A percentile compares a stretch with the other conserved stretches of the same genome.
Evolutionary conservation across 2,329 filamentous ascomycete species (phyloP).

Genomic region (Colletotrichum sp.): DNA sequence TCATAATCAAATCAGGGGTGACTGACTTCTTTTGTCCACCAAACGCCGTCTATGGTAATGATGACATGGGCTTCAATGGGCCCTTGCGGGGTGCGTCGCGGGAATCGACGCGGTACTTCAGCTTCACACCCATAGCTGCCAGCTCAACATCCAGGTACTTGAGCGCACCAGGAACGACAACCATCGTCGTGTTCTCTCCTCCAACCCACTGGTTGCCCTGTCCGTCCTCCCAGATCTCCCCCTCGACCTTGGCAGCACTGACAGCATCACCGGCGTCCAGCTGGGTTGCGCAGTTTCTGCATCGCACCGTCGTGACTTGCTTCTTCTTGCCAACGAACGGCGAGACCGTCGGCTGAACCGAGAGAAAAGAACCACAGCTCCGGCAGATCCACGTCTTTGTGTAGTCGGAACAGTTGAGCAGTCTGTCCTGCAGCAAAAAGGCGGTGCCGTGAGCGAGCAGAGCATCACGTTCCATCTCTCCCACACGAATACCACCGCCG

Average conservation of each 20-base stretch:
- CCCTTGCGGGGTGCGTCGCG: constrained; percentile 70
- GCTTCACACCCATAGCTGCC: constrained; percentile 92
- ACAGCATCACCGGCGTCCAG: constrained; percentile 63
- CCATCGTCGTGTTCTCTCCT: constrained; percentile 87
- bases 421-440: constrained; percentile 90
- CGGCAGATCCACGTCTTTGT: constrained; percentile 89
- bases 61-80: constrained; percentile 45
- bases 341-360: constrained; percentile 80
- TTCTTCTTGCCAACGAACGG: constrained; percentile 69
- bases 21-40: constrained; percentile 1
- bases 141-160: constrained; percentile 95
- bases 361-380: constrained; percentile 87
- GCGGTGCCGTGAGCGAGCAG: constrained; percentile 94
- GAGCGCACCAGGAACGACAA: constrained; percentile 91
- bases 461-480: constrained; percentile 98
- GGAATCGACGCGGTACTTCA: constrained; percentile 76
- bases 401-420: constrained; percentile 98
- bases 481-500: constrained; percentile 97
- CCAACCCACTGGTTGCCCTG: constrained; percentile 84
- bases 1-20: constrained; percentile 2
- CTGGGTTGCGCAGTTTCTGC: constrained; percentile 75
- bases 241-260: constrained; percentile 61
- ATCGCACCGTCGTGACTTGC: constrained; percentile 74
- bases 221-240: constrained; percentile 92
- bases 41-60: constrained; percentile 22